Conservation (phyloP, 306 rosid species). For the Pyrus bretschneideri region DNA sequence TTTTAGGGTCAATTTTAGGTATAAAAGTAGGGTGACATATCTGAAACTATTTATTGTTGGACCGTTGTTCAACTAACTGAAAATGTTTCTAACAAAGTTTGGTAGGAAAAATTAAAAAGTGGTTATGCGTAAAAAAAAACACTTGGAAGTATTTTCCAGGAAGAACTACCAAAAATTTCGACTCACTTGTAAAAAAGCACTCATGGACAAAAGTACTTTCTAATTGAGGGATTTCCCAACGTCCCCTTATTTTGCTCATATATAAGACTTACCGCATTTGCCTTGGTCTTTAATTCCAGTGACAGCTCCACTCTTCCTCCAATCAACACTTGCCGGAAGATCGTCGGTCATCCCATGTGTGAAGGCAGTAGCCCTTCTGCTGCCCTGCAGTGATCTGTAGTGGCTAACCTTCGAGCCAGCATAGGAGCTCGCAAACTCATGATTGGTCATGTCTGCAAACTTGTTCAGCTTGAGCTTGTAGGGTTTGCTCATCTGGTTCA, state of each 20-base stretch:
- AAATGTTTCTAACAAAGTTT: not conserved
- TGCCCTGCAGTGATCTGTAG: slow-evolving; percentile 15
- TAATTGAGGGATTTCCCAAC: not conserved
- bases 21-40: not conserved
- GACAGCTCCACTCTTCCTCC: slow-evolving; percentile 48
- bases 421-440: slow-evolving; percentile 27
- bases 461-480: slow-evolving; percentile 44
- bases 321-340: slow-evolving; percentile 31
- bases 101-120: not conserved
- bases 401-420: slow-evolving; percentile 34
- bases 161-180: not conserved
- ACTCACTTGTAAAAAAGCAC: not conserved
- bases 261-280: slow-evolving; percentile 17
- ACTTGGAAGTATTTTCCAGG: not conserved
- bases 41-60: not conserved
- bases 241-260: not conserved
- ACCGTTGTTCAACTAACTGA: no score
- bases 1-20: not conserved
- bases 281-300: slow-evolving; percentile 44
- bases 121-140: not conserved
- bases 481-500: slow-evolving; percentile 41
- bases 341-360: slow-evolving; percentile 10
- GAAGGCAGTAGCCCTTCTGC: slow-evolving; percentile 10
- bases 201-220: no score
- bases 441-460: slow-evolving; percentile 45